These are phyloP conservation scores for Angomonas deanei DNA, from an alignment of 208 protist species.

Conservation along the genomic window DNA sequence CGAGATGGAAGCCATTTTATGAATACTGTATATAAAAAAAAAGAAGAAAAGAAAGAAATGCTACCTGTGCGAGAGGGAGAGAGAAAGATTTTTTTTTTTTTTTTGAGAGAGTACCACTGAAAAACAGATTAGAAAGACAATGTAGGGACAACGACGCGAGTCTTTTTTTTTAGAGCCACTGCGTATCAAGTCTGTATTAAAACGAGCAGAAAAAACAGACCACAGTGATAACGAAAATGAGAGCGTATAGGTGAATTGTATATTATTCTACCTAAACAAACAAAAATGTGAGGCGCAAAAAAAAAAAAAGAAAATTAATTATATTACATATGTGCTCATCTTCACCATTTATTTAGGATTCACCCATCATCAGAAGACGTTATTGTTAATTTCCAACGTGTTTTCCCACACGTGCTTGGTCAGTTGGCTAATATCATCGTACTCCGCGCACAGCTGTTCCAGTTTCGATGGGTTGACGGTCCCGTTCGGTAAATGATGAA, in stretches of 20 bases:
- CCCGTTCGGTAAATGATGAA: background rate
- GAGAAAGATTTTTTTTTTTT: no score
- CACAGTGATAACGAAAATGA: no score
- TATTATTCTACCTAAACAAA: no score
- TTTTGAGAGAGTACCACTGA: no score
- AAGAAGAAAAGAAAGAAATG: conserved; percentile 9
- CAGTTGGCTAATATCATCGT: conserved; percentile 28
- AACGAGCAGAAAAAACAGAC: no score
- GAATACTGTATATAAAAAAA: conserved; percentile 9
- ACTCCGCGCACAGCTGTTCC: conserved; percentile 49
- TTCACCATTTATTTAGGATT: background rate
- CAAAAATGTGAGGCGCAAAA: no score
- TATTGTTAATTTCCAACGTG: conserved; percentile 6
- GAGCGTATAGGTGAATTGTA: no score
- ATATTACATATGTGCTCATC: background rate
- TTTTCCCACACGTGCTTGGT: background rate
- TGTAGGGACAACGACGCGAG: no score
- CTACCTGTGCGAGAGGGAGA: background rate
- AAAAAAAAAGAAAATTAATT: no score
- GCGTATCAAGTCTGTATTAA: no score
- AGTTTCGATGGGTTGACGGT: conserved; percentile 33
- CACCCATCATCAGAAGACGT: conserved; percentile 30
- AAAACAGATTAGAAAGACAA: no score
- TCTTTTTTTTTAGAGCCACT: no score
- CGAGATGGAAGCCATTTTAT: conserved; percentile 66